Base-by-base conservation (phyloP, 164 flowering plant species). In the Protea cynaroides region DNA sequence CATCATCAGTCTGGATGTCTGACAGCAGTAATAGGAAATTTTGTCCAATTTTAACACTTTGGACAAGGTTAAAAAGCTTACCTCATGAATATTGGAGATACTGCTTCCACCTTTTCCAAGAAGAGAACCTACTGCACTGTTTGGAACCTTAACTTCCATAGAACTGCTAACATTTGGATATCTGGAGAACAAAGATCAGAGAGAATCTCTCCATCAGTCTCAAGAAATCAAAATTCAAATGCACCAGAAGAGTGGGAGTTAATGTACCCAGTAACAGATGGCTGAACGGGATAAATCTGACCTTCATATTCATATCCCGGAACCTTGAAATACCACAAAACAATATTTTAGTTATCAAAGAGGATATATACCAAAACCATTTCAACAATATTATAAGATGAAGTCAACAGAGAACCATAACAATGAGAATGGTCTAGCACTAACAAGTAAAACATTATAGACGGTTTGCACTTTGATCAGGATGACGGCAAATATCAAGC, bases 181-280 rank as follows among this genome's bases (percentile, higher is more conserved):
- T 43, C 89, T 85, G 78, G 23, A 64, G 49, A 10, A 64, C 8
- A 15, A 51, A 36, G 36, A 66, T 53, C 21, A 61, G 14, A 10
- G 12, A 4, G 29, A 51, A 59, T 50, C 44, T 64, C 37, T 52
- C 3, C 8, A 66, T 18, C 22, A 18, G 4, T 29, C 34, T 29
- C 34, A 29, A 29, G 5, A 29, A 29, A 29, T 2, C 2, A 29
- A 29, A 29, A 29, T 2, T 2, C 2, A 29, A 29, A 29, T 2
- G 34, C 4, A 29, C 5, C 34, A 29, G 34, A 29, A n/a, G 24
- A 59, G 52, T 15, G 36, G 19, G 25, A 44, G 62, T 46, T 53
- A 64, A 47, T 65, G 29, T 80, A 85, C 90, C 82, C 68, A 51
- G 79, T 19, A 61, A 77, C 78, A 72, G 72, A 54, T 55, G 86